Conservation (phyloP, 768 basidiomycete genomes). For the Russula brevipes region DNA sequence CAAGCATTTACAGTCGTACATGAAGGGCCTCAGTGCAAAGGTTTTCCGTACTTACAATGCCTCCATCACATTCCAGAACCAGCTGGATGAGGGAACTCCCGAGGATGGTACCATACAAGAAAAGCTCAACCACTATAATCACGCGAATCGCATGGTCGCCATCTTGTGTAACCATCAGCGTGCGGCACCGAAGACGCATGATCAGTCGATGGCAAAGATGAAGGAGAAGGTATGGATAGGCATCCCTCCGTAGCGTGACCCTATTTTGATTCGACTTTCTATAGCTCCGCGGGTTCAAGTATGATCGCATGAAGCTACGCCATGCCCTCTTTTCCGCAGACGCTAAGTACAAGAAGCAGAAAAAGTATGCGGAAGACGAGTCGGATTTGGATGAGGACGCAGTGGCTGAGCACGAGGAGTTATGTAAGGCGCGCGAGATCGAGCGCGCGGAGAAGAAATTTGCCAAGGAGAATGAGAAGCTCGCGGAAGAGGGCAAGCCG, state of each 20-base stretch:
- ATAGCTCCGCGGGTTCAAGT: slow-evolving; percentile 84
- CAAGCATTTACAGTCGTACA: slow-evolving; percentile 87
- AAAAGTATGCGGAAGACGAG: slow-evolving; percentile 73
- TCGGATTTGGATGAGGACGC: slow-evolving; percentile 95
- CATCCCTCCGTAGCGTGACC: neutral
- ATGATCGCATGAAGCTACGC: slow-evolving; percentile 95
- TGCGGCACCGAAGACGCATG: slow-evolving; percentile 87
- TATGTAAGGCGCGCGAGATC: slow-evolving; percentile 70
- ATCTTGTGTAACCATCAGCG: slow-evolving; percentile 99
- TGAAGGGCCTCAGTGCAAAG: slow-evolving; percentile 98
- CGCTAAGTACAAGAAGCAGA: slow-evolving; percentile 74
- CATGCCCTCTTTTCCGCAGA: slow-evolving; percentile 79
- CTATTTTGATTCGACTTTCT: neutral
- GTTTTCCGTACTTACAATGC: slow-evolving; percentile 99
- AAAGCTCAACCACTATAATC: slow-evolving; percentile 95
- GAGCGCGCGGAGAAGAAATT: slow-evolving; percentile 94
- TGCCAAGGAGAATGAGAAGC: slow-evolving; percentile 87
- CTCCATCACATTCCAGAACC: slow-evolving; percentile 89
- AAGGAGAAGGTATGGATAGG: slow-evolving; percentile 65
- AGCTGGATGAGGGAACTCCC: slow-evolving; percentile 72
- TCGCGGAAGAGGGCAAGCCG: slow-evolving; percentile 62
- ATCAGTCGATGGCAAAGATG: slow-evolving; percentile 93
- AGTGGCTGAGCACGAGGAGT: slow-evolving; percentile 74
- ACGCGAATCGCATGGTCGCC: slow-evolving; percentile 94
- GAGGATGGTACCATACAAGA: slow-evolving; percentile 78